Conservation (phyloP, 2,329 filamentous ascomycete genomes). For the Pestalotiopsis sp. region DNA sequence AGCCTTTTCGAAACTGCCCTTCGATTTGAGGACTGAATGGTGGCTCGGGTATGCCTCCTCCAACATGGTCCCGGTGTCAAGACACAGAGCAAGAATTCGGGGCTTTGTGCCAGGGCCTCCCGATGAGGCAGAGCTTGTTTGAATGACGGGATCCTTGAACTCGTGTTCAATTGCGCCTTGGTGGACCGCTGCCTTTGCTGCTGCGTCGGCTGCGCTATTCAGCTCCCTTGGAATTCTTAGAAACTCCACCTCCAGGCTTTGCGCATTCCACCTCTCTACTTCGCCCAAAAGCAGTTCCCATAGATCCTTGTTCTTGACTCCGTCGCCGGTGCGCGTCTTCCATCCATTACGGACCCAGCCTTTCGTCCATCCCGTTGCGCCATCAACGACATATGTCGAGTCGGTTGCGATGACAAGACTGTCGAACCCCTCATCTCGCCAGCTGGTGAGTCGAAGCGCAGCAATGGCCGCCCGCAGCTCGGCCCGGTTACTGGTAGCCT, state of each 20-base stretch:
- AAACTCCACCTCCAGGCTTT: not conserved
- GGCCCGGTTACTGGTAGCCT: conserved; percentile 55
- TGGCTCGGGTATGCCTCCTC: too few relatives aligned
- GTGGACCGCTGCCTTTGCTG: too few relatives aligned
- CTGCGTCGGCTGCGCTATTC: not conserved
- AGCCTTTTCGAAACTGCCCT: too few relatives aligned
- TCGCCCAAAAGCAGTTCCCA: conserved; percentile 42
- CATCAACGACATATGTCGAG: conserved; percentile 52
- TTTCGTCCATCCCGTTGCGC: conserved; percentile 44
- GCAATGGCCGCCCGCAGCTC: conserved; percentile 58
- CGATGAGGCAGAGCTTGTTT: too few relatives aligned
- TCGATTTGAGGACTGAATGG: too few relatives aligned
- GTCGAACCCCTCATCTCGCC: conserved; percentile 42
- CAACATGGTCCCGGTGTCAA: too few relatives aligned
- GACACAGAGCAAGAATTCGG: too few relatives aligned
- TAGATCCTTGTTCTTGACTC: conserved; percentile 54
- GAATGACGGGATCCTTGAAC: too few relatives aligned
- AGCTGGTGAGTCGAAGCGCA: conserved; percentile 47
- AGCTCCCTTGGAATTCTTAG: not conserved
- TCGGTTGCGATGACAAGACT: conserved; percentile 56
- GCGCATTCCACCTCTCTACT: not conserved
- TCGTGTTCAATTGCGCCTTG: too few relatives aligned
- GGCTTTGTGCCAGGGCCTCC: too few relatives aligned
- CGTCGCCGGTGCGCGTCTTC: conserved; percentile 34
- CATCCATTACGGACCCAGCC: conserved; percentile 50